Base-by-base conservation (phyloP, 495 filamentous ascomycete species). In the Chaetomium cochliodes region DNA sequence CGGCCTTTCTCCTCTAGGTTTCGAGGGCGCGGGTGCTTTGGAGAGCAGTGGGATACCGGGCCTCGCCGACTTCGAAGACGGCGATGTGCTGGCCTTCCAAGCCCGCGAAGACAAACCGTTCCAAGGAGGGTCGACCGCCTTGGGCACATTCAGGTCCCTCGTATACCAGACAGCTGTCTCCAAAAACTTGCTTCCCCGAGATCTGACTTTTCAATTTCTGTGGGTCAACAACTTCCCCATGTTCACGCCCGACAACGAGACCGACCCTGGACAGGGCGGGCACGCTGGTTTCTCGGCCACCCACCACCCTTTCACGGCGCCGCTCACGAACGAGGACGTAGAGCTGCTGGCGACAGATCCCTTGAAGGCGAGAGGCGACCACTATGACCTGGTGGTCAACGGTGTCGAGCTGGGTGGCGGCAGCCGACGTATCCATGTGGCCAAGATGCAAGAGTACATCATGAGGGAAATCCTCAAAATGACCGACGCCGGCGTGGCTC, bases 261-360 rank as follows among this genome's bases (percentile, higher is more conserved):
- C 79, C 3, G 90, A 93, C 54, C 90, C 92, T 6, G 92, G 92
- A 4, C 93, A 97, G 75, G 89, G 88, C 33, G 93, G 92, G 20
- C 72, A 78, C 13, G 86, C 93, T 0, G 92, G 92, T 5, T 82
- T 98, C 72, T 86, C 87, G 18, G 88, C 94, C 8, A 97, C 93
- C 0, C 94, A 98, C 68, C 94, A 98, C 74, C 94, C 96, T 1
- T 98, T 98, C 76, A 98, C 94, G 4, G 90, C 96, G 0, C 94
- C 96, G 0, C 86, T 88, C 59, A 82, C 85, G 7, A 68, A 82
- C 15, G 78, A 79, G 15, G 96, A 98, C 70, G 85, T 96, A 30
- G 87, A 91, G 50, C 72, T 92, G 2, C 84, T 97, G 12, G 76
- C 83, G 22, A 87, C 84, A 6, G 81, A 92, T 59, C 96, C 94